phyloP scores from a whole-genome alignment of 2,329 filamentous ascomycete genomes.

The Monilinia fructicola region DNA sequence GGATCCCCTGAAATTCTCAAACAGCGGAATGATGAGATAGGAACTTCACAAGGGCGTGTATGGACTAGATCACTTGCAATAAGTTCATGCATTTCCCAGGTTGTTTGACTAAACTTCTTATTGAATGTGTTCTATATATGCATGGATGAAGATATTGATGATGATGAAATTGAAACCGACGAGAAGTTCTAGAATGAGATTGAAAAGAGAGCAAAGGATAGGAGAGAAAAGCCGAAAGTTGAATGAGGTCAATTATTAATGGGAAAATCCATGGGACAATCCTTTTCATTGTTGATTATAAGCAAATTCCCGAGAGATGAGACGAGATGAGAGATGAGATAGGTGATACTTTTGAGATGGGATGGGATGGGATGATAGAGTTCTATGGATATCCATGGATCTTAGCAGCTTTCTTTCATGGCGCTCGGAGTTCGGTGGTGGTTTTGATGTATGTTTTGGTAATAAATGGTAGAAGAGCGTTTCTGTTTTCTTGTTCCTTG shows the following conservation, averaged over 20 bases:
- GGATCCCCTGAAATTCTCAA: conserved; percentile 24
- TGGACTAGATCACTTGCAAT: conserved; percentile 13
- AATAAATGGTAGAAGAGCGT: too few relatives aligned
- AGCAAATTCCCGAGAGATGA: background rate
- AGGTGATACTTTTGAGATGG: background rate
- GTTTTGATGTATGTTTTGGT: too few relatives aligned
- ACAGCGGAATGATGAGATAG: conserved; percentile 18
- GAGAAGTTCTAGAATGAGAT: conserved; percentile 1
- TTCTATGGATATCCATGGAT: background rate
- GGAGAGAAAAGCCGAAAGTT: background rate
- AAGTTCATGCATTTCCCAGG: conserved; percentile 18
- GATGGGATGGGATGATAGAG: background rate
- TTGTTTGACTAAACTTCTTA: conserved; percentile 14
- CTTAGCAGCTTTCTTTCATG: background rate
- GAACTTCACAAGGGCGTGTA: conserved; percentile 8
- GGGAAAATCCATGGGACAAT: too few relatives aligned
- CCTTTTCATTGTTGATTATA: background rate
- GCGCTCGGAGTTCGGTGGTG: background rate
- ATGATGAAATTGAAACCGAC: conserved; percentile 7
- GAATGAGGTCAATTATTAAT: too few relatives aligned
- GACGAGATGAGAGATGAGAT: too few relatives aligned
- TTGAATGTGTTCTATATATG: background rate
- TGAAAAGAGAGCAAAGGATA: background rate
- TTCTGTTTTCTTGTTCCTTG: too few relatives aligned
- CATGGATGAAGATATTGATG: conserved; percentile 14